Evolutionary conservation across 305 asterid species (phyloP).

Genomic region (Solanum aculeatissimum): DNA sequence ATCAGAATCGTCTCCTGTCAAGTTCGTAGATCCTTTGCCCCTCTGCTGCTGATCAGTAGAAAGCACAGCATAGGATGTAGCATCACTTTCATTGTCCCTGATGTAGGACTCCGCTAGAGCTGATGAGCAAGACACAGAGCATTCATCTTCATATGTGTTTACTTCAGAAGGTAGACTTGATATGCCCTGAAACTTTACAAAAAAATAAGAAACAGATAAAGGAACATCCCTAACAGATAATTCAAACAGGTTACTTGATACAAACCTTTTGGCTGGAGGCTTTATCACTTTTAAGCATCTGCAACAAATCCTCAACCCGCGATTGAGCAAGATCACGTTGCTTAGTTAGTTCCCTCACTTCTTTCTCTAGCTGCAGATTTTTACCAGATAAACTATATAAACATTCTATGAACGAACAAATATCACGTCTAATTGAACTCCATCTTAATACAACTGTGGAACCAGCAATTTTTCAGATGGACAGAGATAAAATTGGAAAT

Average conservation of each 20-base stretch:
- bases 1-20: constrained; percentile 43
- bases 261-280: constrained; percentile 14
- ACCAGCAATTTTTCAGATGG: neutral
- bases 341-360: constrained; percentile 62
- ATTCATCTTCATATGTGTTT: constrained; percentile 15
- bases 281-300: constrained; percentile 23
- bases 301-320: constrained; percentile 44
- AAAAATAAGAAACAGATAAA: neutral
- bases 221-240: neutral
- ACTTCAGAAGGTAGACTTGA: constrained; percentile 2
- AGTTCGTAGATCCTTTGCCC: constrained; percentile 3
- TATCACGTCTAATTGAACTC: neutral
- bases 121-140: constrained; percentile 19
- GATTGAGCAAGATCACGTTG: constrained; percentile 53
- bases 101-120: constrained; percentile 13
- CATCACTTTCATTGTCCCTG: constrained; percentile 27
- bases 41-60: constrained; percentile 22
- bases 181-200: neutral
- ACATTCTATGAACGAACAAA: neutral
- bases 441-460: neutral
- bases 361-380: constrained; percentile 83
- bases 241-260: neutral
- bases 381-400: constrained; percentile 9
- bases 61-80: constrained; percentile 12
- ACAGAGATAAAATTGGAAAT: neutral